Evolutionary conservation across 164 flowering plant species (phyloP), one percentile per base, ranked within the genome.

Genomic region (Vitis rotundifolia): DNA sequence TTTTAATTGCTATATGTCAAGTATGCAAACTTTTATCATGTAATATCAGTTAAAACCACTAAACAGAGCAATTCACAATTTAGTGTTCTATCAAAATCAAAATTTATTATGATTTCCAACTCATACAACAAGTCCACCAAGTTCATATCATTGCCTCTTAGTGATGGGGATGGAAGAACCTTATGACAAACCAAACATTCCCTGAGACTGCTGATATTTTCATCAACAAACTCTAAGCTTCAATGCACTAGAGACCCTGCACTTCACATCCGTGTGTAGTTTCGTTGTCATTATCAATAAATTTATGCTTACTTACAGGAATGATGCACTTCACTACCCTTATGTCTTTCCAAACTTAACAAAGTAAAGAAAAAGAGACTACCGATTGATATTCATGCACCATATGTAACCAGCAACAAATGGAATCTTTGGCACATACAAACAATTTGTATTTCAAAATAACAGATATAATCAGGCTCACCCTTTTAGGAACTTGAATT

Each of bases 401-500:
- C 16, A 44, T 10, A 11, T 37, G 6, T 48, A 37, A 37, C 44
- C 44, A 37, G 44, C 44, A 37, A 37, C 7, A 37, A 37, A 37
- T 37, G 44, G 44, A 37, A 37, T 3, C 44, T 37, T 37, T 5
- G 44, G 44, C 44, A 37, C 44, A 37, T 37, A 37, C 44, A 37
- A 37, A 6, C 44, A 37, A 37, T 37, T 37, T 37, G 44, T 44
- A 57, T 62, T 11, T 11, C 31, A 60, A 51, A 53, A 9, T 26
- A 11, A 11, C 14, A 63, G 14, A 60, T 63, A 19, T 31, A 53
- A 49, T 8, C 16, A 28, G 61, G 69, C 84, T 72, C 65, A 88
- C 94, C 88, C 72, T 87, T 64, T 91, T 91, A 64, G 92, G 93
- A 68, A 67, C 95, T 79, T 89, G 93, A 71, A 91, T 71, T 13